These are phyloP conservation scores for Ettlia oleoabundans DNA, from an alignment of 139 green algal genomes.

Conservation along the genomic window DNA sequence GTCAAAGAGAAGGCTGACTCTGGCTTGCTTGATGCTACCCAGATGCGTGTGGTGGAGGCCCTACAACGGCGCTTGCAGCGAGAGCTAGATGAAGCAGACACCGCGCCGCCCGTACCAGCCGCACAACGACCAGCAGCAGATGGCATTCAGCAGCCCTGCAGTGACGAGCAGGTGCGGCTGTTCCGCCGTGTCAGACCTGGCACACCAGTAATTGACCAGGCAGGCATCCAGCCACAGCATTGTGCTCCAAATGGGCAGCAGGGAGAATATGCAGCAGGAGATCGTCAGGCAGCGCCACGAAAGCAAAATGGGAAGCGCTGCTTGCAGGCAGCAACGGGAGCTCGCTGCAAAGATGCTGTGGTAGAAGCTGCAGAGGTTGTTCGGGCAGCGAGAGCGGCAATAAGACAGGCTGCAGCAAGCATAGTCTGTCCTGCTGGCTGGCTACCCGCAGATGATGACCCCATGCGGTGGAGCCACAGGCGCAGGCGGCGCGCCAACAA, in stretches of 20 bases:
- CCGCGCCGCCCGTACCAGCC: too few relatives aligned
- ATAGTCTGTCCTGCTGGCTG: background rate
- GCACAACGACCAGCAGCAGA: too few relatives aligned
- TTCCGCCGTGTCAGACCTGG: constrained; percentile 17
- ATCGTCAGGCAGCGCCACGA: too few relatives aligned
- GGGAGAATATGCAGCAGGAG: too few relatives aligned
- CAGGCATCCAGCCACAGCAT: constrained; percentile 3
- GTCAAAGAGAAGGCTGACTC: background rate
- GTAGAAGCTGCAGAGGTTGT: background rate
- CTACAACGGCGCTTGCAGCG: constrained; percentile 11
- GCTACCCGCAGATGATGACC: constrained; percentile 27
- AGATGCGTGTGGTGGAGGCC: constrained; percentile 26
- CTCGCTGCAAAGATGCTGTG: constrained; percentile 2
- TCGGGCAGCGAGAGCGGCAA: background rate
- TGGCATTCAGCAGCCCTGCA: too few relatives aligned
- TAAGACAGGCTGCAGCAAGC: background rate
- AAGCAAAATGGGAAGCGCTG: background rate
- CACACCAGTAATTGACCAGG: background rate
- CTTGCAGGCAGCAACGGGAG: background rate
- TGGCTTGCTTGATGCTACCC: constrained; percentile 6
- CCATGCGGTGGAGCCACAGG: background rate
- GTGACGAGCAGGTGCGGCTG: constrained; percentile 20
- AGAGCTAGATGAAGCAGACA: constrained; percentile 5
- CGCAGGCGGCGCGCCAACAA: constrained; percentile 17
- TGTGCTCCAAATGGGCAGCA: background rate